Base-by-base conservation (phyloP, 75 land plant species). In the Selaginella tamariscina region DNA sequence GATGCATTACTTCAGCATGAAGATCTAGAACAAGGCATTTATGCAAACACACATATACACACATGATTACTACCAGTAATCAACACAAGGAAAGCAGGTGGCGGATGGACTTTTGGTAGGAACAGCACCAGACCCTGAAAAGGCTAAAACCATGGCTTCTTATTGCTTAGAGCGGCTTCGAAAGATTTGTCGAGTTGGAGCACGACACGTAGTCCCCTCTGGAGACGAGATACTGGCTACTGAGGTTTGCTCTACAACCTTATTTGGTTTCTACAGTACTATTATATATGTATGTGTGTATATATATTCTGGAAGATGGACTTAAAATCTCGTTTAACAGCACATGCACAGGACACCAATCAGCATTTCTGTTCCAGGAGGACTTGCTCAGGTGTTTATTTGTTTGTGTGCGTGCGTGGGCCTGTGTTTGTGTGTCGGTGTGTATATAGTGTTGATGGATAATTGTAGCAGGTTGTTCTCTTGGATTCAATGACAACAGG, bases 191-290 rank as follows among this genome's bases (percentile, higher is more conserved):
- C 62, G 55, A 31, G 29, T 56, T 23, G 71, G 71, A 29, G 21
- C 71, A 31, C 65, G 71, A 20, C 9, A 56, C 0, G 24, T 56
- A 31, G 56, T 64, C 9, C 71, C 71, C 2, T 57, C 55, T 11
- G 30, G 31, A 54, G 71, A 24, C 2, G 71, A 70, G 55, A 70
- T 70, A 11, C 49, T 30, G 31, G 71, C 71, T 27, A 21, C 55
- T 22, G 71, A 70, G 71, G 71, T 70, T 44, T 20, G 68, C 54
- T n/a, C n/a, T n/a, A n/a, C n/a, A n/a, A n/a, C n/a, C n/a, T n/a
- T n/a, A n/a, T n/a, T n/a, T n/a, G n/a, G n/a, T n/a, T n/a, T n/a
- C n/a, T n/a, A n/a, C n/a, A n/a, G n/a, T n/a, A n/a, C n/a, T n/a
- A n/a, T n/a, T n/a, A n/a, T n/a, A n/a, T n/a, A n/a, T n/a, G n/a